Conservation (phyloP, 257 asterid genomes). For the Rehmannia glutinosa region DNA sequence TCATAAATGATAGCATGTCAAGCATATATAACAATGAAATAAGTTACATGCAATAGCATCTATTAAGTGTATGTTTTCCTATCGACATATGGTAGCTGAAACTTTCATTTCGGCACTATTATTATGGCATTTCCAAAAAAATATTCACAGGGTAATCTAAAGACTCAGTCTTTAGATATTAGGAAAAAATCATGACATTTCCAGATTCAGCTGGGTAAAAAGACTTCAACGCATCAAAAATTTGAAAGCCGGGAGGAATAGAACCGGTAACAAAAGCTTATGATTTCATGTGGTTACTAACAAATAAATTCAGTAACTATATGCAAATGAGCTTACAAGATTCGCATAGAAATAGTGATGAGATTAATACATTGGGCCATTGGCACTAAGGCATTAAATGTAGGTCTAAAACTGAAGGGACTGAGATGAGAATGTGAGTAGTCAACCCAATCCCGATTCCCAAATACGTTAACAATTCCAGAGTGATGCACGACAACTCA, state of each 20-base stretch:
- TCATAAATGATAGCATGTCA: background rate
- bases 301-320: background rate
- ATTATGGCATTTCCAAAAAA: background rate
- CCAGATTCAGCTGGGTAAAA: too few species aligned
- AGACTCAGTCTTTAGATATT: background rate
- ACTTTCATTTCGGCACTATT: background rate
- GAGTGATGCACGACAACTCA: too few species aligned
- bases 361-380: too few species aligned
- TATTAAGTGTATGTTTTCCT: background rate
- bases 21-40: background rate
- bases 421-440: too few species aligned
- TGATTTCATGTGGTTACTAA: background rate
- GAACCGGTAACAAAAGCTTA: background rate
- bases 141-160: background rate
- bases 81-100: background rate
- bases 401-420: too few species aligned
- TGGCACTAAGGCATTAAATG: too few species aligned
- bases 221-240: background rate
- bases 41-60: conserved; percentile 5
- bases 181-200: too few species aligned
- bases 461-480: too few species aligned
- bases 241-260: background rate
- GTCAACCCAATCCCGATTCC: too few species aligned
- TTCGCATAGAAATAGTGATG: too few species aligned
- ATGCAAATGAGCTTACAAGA: background rate